A percentile compares a stretch with the other conserved stretches of the same genome.
Conservation (phyloP, 2,329 filamentous ascomycete species). For the Scytalidium lignicola region DNA sequence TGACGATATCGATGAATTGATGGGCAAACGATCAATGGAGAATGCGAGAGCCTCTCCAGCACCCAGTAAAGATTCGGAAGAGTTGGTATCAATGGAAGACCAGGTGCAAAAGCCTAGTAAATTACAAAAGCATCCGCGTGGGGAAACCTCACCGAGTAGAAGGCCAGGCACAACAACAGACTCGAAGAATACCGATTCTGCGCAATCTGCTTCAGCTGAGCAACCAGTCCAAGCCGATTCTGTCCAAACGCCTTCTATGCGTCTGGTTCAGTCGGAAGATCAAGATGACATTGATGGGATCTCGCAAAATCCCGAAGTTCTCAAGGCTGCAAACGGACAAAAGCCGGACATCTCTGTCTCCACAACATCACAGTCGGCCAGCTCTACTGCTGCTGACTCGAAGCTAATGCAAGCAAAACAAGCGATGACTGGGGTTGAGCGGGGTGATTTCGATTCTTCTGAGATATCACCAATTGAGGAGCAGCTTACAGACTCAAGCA, state of each 20-base stretch:
- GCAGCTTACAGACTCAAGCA: slow-evolving; percentile 13
- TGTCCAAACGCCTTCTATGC: slow-evolving; percentile 24
- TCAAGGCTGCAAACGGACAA: slow-evolving; percentile 34
- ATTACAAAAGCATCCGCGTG: slow-evolving; percentile 57
- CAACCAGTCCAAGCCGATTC: slow-evolving; percentile 14
- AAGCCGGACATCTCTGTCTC: slow-evolving; percentile 34
- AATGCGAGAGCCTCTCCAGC: slow-evolving; percentile 28
- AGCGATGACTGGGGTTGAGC: slow-evolving; percentile 57
- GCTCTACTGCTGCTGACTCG: slow-evolving; percentile 36
- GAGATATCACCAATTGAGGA: slow-evolving; percentile 31
- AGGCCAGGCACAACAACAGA: slow-evolving; percentile 17
- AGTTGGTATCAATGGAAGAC: slow-evolving; percentile 19
- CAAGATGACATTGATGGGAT: slow-evolving; percentile 35
- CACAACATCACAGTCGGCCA: slow-evolving; percentile 37
- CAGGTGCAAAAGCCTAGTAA: slow-evolving; percentile 51
- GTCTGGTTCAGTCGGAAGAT: slow-evolving; percentile 19
- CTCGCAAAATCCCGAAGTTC: slow-evolving; percentile 3
- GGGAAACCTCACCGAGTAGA: slow-evolving; percentile 20
- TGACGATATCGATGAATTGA: slow-evolving; percentile 41
- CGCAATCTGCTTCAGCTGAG: slow-evolving; percentile 9
- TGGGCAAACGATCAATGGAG: slow-evolving; percentile 36
- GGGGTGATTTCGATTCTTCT: slow-evolving; percentile 62
- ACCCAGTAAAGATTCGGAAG: slow-evolving; percentile 27
- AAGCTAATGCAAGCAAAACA: slow-evolving; percentile 53
- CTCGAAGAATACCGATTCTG: slow-evolving; percentile 16